Evolutionary conservation across 345 rosid genomes (phyloP).

Genomic region (Eucalyptus viminalis): DNA sequence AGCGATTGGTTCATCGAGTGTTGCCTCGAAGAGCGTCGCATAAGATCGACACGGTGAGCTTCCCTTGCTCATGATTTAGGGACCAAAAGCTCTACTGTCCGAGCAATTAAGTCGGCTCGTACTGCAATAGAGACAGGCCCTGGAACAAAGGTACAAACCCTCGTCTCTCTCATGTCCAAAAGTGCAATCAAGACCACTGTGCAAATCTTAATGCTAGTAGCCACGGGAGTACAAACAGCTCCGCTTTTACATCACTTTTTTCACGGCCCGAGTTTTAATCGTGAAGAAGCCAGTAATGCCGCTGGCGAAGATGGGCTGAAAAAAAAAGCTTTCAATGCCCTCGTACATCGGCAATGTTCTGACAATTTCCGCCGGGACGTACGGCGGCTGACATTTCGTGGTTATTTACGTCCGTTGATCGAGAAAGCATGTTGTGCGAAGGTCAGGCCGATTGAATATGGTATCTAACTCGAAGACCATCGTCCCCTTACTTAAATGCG

Average conservation of each 20-base stretch:
- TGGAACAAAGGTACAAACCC: not conserved
- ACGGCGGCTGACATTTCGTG: not conserved
- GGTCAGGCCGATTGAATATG: not conserved
- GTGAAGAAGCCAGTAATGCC: not conserved
- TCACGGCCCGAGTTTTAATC: not conserved
- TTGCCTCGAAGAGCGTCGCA: not conserved
- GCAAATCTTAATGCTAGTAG: not conserved
- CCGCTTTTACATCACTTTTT: not conserved
- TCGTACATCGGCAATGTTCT: not conserved
- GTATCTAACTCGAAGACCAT: not conserved
- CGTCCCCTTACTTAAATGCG: not conserved
- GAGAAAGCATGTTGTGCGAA: not conserved
- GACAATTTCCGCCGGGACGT: not conserved
- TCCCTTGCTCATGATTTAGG: not conserved
- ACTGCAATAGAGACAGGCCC: not conserved
- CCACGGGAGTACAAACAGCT: not conserved
- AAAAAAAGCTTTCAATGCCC: not conserved
- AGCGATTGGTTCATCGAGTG: not conserved
- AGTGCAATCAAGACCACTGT: not conserved
- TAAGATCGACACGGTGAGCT: not conserved
- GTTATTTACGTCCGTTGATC: not conserved
- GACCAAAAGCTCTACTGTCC: not conserved
- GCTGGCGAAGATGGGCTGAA: not conserved
- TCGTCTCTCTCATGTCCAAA: not conserved
- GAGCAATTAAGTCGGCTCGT: not conserved